These are phyloP conservation scores for Beauveria sp. DNA, from an alignment of 2,329 filamentous ascomycete genomes.

Conservation along the genomic window DNA sequence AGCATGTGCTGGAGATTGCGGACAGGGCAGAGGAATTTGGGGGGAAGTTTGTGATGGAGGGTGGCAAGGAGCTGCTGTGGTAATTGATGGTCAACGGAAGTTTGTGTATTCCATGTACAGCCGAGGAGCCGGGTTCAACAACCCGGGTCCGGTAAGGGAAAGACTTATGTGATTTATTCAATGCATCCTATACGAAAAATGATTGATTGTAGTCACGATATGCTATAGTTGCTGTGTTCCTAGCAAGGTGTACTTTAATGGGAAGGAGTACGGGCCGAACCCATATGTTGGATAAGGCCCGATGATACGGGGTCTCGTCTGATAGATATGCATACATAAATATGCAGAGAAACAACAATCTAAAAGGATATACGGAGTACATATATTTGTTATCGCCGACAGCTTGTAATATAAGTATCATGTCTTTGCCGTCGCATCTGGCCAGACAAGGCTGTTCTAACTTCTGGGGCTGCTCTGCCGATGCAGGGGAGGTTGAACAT, in stretches of 20 bases:
- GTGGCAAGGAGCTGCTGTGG: constrained; percentile 23
- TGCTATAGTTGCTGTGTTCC: not conserved
- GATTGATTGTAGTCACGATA: not conserved
- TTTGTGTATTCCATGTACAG: too few relatives aligned
- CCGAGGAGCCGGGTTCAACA: not conserved
- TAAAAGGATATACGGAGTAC: too few relatives aligned
- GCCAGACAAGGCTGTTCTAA: not conserved
- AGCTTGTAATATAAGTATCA: not conserved
- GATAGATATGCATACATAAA: not conserved
- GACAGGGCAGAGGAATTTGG: constrained; percentile 26
- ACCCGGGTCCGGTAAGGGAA: not conserved
- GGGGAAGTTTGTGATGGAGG: constrained; percentile 27
- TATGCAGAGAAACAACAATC: not conserved
- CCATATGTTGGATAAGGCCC: not conserved
- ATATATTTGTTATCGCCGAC: not conserved
- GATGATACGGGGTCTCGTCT: not conserved
- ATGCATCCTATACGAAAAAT: not conserved
- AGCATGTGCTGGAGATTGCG: constrained; percentile 26
- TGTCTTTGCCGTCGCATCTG: not conserved
- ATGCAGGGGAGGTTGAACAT: not conserved
- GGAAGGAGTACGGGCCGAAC: not conserved
- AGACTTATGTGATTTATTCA: not conserved
- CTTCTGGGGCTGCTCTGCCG: not conserved
- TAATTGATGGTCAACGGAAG: not conserved
- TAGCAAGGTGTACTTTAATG: not conserved